Evolutionary conservation across 2,329 filamentous ascomycete species (phyloP).

Genomic region (Neonectria faginata): DNA sequence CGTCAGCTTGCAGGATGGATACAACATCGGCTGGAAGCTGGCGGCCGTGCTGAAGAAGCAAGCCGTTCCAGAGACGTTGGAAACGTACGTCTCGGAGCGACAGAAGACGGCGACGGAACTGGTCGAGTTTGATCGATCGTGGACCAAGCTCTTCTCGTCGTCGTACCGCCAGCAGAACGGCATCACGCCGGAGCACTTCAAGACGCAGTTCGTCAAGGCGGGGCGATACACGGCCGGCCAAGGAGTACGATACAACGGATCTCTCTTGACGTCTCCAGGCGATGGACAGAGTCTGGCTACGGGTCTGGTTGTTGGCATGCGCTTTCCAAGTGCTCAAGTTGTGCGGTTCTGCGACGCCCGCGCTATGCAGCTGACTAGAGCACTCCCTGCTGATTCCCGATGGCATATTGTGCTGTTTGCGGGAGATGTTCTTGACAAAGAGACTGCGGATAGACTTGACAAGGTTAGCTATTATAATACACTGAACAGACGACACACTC

Average conservation of each 20-base stretch:
- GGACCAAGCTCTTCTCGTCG: constrained; percentile 30
- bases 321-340: constrained; percentile 33
- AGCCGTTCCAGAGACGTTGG: constrained; percentile 51
- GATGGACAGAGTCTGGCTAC: constrained; percentile 16
- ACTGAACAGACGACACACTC: no score
- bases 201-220: constrained; percentile 22
- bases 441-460: not conserved
- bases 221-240: constrained; percentile 38
- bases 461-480: constrained; percentile 6
- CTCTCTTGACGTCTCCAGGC: constrained; percentile 14
- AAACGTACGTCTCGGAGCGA: constrained; percentile 63
- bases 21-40: constrained; percentile 68
- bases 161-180: constrained; percentile 23
- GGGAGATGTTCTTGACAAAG: not conserved
- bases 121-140: constrained; percentile 65
- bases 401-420: constrained; percentile 40
- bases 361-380: constrained; percentile 30
- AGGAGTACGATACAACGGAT: constrained; percentile 28
- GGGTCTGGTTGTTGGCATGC: constrained; percentile 27
- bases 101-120: constrained; percentile 70
- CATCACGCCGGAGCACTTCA: constrained; percentile 26
- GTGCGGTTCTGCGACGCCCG: constrained; percentile 39
- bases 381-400: constrained; percentile 32
- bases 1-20: constrained; percentile 73
- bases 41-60: constrained; percentile 55